Base-by-base conservation (phyloP, 2,329 filamentous ascomycete species). In the Knufia fluminis region DNA sequence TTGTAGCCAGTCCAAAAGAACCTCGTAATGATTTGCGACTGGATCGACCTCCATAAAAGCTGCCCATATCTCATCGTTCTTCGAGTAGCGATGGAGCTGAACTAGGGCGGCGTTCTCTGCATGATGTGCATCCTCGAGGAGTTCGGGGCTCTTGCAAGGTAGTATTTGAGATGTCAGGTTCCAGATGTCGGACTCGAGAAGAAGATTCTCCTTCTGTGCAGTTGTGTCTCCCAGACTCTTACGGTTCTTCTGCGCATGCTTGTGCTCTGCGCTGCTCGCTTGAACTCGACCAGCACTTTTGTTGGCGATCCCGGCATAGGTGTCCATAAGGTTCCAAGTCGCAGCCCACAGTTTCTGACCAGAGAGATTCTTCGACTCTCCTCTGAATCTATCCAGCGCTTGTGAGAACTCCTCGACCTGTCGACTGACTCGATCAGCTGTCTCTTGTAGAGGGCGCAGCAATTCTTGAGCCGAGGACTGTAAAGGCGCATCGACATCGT, bases 101-200 rank as follows among this genome's bases (percentile, higher is more conserved):
- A 64, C 68, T 31, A 70, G 67, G 46, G 58, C 67, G 2, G 59
- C 64, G 50, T 66, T 63, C 49, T 72, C 69, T 12, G 59, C 64
- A 49, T 66, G 61, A 55, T 63, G 63, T 57, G 64, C 57, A 48
- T 70, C 66, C 51, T 60, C 55, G 19, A 58, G 57, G 69, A 68
- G 57, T 72, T 59, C 31, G 74, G 70, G 62, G 87, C 46, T 95
- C 75, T 53, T 94, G 73, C 33, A 86, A 78, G 43, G 81, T 77
- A 51, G 97, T 71, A 23, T 97, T 73, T 61, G 94, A 83, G 50
- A 32, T 33, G 53, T 46, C 38, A 58, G 43, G 12, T 49, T 48
- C 92, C 92, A 98, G 0, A 89, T 92, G 60, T 94, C 87, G 35
- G 82, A 80, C 67, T 98, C 92, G 55, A 85, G 77, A 65, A 94